Evolutionary conservation across 1,139 yeast species (phyloP).

Genomic region (Meyerozyma smithsonii): DNA sequence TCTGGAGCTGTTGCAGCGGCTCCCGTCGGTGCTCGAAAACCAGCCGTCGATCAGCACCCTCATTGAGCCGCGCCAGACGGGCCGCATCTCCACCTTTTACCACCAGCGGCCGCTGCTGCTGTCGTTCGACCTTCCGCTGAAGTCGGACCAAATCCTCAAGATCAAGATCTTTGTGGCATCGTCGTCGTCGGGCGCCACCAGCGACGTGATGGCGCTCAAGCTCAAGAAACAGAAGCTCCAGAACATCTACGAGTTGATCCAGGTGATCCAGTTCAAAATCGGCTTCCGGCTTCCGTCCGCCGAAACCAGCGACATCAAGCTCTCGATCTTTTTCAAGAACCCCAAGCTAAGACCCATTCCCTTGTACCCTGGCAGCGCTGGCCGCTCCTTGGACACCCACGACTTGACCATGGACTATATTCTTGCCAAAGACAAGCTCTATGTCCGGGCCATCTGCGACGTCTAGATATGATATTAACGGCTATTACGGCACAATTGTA

Average conservation of each 20-base stretch:
- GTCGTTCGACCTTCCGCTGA: neutral
- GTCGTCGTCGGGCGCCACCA: neutral
- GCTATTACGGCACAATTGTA: too few relatives aligned
- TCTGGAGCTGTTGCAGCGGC: neutral
- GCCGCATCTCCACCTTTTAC: neutral
- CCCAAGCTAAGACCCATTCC: conserved; percentile 21
- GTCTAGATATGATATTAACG: too few relatives aligned
- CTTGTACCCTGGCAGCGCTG: conserved; percentile 14
- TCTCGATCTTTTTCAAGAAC: conserved; percentile 23
- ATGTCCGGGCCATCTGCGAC: conserved; percentile 16
- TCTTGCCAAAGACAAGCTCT: conserved; percentile 22
- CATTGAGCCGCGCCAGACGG: neutral
- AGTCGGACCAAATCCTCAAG: conserved; percentile 11
- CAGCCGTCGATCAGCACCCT: neutral
- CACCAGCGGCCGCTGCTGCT: neutral
- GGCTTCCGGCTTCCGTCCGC: conserved; percentile 15
- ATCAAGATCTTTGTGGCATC: conserved; percentile 16
- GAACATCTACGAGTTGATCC: conserved; percentile 21
- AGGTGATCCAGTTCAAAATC: conserved; percentile 20
- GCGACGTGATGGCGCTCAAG: conserved; percentile 17
- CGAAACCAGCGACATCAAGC: conserved; percentile 14
- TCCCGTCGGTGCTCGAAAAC: neutral
- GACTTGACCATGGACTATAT: conserved; percentile 26
- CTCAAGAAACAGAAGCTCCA: conserved; percentile 24
- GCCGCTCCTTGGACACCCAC: conserved; percentile 9